Evolutionary conservation across 2,329 filamentous ascomycete species (phyloP), one percentile per base, ranked within the genome.

Genomic region (Trichophyton equinum): DNA sequence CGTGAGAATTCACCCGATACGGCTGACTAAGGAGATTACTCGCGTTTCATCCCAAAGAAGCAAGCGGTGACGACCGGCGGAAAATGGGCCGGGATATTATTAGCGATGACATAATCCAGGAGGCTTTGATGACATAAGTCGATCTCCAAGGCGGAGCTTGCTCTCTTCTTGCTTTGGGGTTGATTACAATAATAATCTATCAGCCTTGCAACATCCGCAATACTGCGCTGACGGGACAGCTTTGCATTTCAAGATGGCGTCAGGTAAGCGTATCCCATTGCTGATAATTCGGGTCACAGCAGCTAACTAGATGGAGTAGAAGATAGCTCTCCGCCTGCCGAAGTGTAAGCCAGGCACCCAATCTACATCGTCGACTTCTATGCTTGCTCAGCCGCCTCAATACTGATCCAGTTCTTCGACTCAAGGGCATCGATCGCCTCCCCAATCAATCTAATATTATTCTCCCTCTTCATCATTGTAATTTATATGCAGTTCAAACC

Each of bases 381-480:
- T 7, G 46, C 22, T 8, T 56, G 56, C n/a, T 11, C 44, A 20
- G 13, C 25, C 40, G 18, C 55, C 60, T 62, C 55, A 25, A 44
- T 47, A 57, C 59, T 60, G 8, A 58, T 57, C 55, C 6, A 58
- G 42, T 47, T 5, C 7, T 13, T 6, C 11, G 18, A 8, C 9
- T 51, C n/a, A 66, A 82, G 82, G 47, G 77, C 79, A 64, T 76
- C 80, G 7, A 75, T 82, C 66, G 77, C 80, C 36, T 81, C 82
- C 0, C 83, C 83, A 36, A 80, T 85, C 67, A 86, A 86, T 72
- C 72, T 85, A 44, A 73, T 84, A 65, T 80, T 86, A 60, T 68
- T 84, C 68, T 77, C 82, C 58, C 76, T 85, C 64, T 81, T 85
- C 70, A 70, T 78, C 59, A 68, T 83, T 65, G 71, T 84, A 36